Conservation (phyloP, 352 stramenopile species). For the Globisporangium barbulae region DNA sequence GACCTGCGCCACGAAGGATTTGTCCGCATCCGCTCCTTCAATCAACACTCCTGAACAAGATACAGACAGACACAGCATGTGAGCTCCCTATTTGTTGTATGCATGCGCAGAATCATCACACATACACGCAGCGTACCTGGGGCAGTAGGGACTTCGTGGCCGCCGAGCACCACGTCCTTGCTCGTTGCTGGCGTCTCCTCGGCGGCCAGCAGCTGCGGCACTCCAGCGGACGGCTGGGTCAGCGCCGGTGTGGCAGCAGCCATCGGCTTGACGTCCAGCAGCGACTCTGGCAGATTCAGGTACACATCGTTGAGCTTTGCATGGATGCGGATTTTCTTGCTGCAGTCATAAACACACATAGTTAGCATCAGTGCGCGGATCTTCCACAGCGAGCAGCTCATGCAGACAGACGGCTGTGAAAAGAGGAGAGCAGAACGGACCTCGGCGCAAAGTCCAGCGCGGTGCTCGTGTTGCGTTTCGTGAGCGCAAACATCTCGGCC, state of each 20-base stretch:
- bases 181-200: conserved; percentile 9
- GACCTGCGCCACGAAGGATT: conserved; percentile 50
- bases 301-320: conserved; percentile 65
- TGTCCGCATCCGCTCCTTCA: conserved; percentile 12
- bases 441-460: conserved; percentile 58
- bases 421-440: conserved; percentile 19
- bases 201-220: conserved; percentile 10
- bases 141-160: conserved; percentile 10
- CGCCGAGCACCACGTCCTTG: conserved; percentile 18
- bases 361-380: neutral
- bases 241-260: conserved; percentile 9
- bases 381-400: conserved; percentile 5
- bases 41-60: conserved; percentile 12
- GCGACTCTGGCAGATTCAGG: conserved; percentile 47
- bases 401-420: neutral
- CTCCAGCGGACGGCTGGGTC: conserved; percentile 7
- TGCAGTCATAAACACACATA: conserved; percentile 20
- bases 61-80: neutral
- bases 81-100: neutral
- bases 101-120: neutral
- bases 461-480: conserved; percentile 44
- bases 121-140: conserved; percentile 7
- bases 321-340: conserved; percentile 70
- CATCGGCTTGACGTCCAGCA: conserved; percentile 31
- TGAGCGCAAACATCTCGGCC: conserved; percentile 68